Percentiles rank a stretch among this genome's conserved stretches.
Evolutionary conservation across 352 stramenopile species (phyloP).

Genomic region (Globisporangium mamillatum): DNA sequence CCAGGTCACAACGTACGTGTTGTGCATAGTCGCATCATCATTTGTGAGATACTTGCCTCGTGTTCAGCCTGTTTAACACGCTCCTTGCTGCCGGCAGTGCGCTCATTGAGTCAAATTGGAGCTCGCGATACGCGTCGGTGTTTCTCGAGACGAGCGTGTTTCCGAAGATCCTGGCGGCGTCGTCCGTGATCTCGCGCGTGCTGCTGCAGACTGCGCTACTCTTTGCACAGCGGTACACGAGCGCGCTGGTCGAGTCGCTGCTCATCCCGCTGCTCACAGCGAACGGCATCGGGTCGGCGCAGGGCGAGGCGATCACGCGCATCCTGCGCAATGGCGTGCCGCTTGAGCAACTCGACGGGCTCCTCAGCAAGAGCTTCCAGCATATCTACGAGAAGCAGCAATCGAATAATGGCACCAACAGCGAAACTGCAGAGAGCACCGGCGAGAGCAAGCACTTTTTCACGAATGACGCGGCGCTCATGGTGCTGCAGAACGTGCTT

Average conservation of each 20-base stretch:
- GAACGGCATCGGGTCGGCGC: slow-evolving; percentile 33
- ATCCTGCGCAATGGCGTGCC: slow-evolving; percentile 55
- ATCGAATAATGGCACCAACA: not conserved
- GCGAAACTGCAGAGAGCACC: not conserved
- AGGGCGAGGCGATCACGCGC: slow-evolving; percentile 68
- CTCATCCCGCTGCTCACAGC: slow-evolving; percentile 49
- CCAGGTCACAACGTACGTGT: slow-evolving; percentile 45
- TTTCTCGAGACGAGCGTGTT: slow-evolving; percentile 57
- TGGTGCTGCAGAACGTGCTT: slow-evolving; percentile 75
- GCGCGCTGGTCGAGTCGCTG: slow-evolving; percentile 45
- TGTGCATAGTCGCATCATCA: not conserved
- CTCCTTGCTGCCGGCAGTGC: slow-evolving; percentile 22
- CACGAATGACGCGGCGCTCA: slow-evolving; percentile 56
- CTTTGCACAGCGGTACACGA: slow-evolving; percentile 47
- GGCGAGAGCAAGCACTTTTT: slow-evolving; percentile 32
- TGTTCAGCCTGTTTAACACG: not conserved
- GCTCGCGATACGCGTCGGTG: slow-evolving; percentile 57
- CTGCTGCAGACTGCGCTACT: slow-evolving; percentile 56
- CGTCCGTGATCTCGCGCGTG: slow-evolving; percentile 73
- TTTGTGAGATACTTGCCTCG: not conserved
- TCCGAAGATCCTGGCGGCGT: slow-evolving; percentile 49
- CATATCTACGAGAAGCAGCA: slow-evolving; percentile 11
- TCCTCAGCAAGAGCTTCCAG: slow-evolving; percentile 35
- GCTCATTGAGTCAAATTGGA: slow-evolving; percentile 67
- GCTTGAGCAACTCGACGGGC: slow-evolving; percentile 43